Base-by-base conservation (phyloP, 1,284 basidiomycete genomes). In the Pseudozyma thailandica region DNA sequence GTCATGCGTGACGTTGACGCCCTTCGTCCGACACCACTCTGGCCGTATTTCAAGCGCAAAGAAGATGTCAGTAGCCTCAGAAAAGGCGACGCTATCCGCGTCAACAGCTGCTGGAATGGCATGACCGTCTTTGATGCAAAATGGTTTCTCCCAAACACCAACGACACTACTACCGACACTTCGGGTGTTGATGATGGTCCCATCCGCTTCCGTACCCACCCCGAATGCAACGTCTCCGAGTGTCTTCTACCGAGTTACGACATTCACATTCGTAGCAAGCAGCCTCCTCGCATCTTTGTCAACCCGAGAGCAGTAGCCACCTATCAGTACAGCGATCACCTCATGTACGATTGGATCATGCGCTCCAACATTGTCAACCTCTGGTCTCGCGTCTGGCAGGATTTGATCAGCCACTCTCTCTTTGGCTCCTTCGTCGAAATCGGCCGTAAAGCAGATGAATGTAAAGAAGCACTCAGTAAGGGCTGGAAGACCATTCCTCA, bases 51-150 rank as follows among this genome's bases (percentile, higher is more conserved):
- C 69, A 83, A 86, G 78, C 69, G 71, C 79, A 73, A 74, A 79
- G 41, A 75, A 65, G 79, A 85, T 41, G 31, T 26, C 84, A 85
- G 42, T 79, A 85, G 37, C 84, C 85, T 64, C 47, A 54, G 62
- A 18, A 54, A 30, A 42, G 62, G 62, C 41, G 55, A 64, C 4
- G 12, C 38, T 5, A 25, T 82, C 86, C 85, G 85, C 6, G 87
- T 88, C 6, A 85, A 86, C 49, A 74, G 85, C 1, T 88, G 88
- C 81, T 88, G 88, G 88, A 89, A 89, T 77, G 88, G 88, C 26
- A 86, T 87, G 58, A 85, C 86, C 30, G 85, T 84, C 2, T 86
- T 88, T 73, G 73, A 79, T 21, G 84, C 87, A 0, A 85, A 85
- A 33, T 86, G 86, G 23, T 78, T 87, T 60, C 49, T 55, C 25